Conservation (phyloP, 1,284 basidiomycete species). For the Ganoderma boninense region DNA sequence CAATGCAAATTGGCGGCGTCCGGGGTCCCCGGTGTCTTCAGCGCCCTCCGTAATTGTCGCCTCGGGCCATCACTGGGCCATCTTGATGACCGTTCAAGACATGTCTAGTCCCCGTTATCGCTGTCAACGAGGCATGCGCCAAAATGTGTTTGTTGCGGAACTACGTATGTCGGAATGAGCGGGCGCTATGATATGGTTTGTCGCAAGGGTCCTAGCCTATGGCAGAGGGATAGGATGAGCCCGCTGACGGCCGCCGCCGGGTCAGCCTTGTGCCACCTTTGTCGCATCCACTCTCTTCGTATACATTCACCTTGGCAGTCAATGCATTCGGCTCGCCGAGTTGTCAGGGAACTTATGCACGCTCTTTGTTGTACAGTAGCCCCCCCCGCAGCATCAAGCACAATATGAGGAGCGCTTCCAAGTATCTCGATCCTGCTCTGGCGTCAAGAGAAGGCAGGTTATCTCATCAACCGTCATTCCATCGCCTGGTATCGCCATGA, state of each 20-base stretch:
- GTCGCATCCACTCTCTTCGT: not conserved
- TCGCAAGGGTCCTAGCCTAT: not conserved
- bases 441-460: conserved; percentile 6
- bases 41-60: not conserved
- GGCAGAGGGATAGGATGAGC: not conserved
- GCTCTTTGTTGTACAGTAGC: not conserved
- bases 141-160: not conserved
- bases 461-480: not conserved
- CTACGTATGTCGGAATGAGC: not conserved
- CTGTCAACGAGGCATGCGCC: not conserved
- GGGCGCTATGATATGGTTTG: not conserved
- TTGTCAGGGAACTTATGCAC: not conserved
- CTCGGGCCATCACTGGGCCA: not conserved
- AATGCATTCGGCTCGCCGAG: not conserved
- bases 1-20: not conserved
- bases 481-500: not conserved
- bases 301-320: not conserved
- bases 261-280: too few species aligned
- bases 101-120: not conserved
- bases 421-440: not conserved
- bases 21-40: conserved; percentile 1
- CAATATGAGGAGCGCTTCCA: not conserved
- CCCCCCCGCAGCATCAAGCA: not conserved
- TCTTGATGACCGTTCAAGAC: not conserved
- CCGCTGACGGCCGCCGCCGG: not conserved